Base-by-base conservation (phyloP, 106 monocot species). In the Triglochin maritima region DNA sequence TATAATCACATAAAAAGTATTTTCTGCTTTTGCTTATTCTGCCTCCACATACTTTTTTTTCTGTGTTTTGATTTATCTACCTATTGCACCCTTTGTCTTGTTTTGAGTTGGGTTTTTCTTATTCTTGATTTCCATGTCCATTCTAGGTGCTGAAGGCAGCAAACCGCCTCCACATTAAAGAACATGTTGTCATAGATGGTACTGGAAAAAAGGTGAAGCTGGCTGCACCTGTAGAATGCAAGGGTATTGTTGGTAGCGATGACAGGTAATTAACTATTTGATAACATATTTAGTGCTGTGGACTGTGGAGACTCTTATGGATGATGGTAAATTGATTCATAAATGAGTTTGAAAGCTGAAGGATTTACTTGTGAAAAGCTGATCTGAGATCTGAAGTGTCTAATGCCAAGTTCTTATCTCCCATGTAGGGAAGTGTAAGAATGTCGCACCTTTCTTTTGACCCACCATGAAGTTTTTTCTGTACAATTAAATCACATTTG, bases 211-310 rank as follows among this genome's bases (percentile, higher is more conserved):
- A 47, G 71, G 76, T 98, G 62, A 98, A 82, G 59, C 79, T 98
- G 73, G 98, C 92, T 79, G 98, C 88, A 70, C 92, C 98, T 67
- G 86, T 98, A 4, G 98, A 98, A 80, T 98, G 92, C 77, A 98
- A 98, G 78, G 92, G 98, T 47, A 98, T 98, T 76, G 82, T 98
- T 69, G 98, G 98, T 9, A 92, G 98, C 65, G 98, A 98, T 83
- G 88, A 92, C 81, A 92, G 98, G 98, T 98, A 45, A 86, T 56
- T 73, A 29, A 15, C 17, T 48, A 44, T 45, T 44, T 64, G 14
- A 62, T 62, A 58, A n/a, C 6, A 17, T 29, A 29, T 29, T 29
- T 0, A 29, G 1, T 29, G 29, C 29, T 29, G 29, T 29, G 1
- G 29, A 29, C 29, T 29, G 29, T 29, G 29, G 29, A 29, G 29